Evolutionary conservation across 202 grass and related monocot genomes (phyloP).

Genomic region (Schoenoplectus tabernaemontani): DNA sequence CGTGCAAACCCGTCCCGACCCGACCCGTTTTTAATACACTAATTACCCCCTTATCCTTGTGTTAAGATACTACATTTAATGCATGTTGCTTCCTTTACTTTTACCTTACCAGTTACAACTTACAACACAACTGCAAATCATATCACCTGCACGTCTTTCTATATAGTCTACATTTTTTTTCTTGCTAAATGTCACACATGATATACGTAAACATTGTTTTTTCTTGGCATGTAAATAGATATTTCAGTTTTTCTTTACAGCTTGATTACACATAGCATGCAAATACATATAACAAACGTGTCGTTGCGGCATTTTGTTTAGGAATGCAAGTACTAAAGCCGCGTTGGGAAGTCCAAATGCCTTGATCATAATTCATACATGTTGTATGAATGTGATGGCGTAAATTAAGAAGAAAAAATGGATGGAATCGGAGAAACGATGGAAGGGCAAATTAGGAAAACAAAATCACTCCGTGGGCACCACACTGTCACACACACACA

Average conservation of each 20-base stretch:
- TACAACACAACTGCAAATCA: background rate
- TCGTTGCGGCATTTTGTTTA: background rate
- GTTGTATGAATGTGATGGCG: background rate
- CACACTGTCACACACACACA: conserved; percentile 12
- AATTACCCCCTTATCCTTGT: background rate
- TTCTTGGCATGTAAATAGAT: background rate
- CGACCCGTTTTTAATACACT: no score
- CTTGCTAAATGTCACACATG: no score
- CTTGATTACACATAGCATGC: background rate
- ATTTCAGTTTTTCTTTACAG: no score
- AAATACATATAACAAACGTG: background rate
- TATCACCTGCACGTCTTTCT: background rate
- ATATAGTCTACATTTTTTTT: no score
- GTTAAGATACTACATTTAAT: background rate
- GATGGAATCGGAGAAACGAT: background rate
- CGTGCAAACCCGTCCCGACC: no score
- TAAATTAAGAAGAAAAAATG: background rate
- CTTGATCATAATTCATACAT: background rate
- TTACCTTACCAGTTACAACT: no score
- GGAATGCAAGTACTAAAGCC: background rate
- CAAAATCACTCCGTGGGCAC: conserved; percentile 11
- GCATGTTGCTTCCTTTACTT: background rate
- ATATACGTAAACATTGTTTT: no score
- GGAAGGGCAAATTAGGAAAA: conserved; percentile 1
- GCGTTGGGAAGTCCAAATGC: background rate